These are phyloP conservation scores for Candida krabiensis DNA, from an alignment of 805 yeast genomes.

Conservation along the genomic window DNA sequence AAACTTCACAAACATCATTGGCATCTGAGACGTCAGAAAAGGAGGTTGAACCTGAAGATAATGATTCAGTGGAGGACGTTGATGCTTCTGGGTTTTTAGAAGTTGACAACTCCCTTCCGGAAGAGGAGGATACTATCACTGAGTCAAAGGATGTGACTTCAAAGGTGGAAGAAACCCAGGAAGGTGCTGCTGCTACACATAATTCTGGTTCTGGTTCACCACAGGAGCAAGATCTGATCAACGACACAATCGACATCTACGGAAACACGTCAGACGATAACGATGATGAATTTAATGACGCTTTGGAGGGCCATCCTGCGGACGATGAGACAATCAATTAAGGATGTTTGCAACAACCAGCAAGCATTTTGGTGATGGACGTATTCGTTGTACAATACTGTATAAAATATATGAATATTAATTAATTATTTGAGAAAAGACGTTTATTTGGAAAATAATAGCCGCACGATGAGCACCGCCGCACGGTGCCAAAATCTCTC, in stretches of 20 bases:
- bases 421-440: no score
- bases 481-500: no score
- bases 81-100: constrained; percentile 12
- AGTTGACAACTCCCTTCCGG: constrained; percentile 1
- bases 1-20: no score
- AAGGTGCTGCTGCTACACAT: no score
- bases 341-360: not conserved
- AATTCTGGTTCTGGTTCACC: not conserved
- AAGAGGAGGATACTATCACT: not conserved
- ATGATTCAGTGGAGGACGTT: constrained; percentile 4
- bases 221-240: not conserved
- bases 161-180: not conserved
- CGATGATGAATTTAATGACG: constrained; percentile 27
- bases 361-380: no score
- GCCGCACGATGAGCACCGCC: no score
- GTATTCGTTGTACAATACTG: no score
- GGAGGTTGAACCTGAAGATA: not conserved
- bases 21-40: no score
- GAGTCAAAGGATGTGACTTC: constrained; percentile 3
- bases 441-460: no score
- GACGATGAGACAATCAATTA: not conserved
- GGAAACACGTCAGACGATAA: constrained; percentile 14
- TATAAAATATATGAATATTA: no score
- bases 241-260: constrained; percentile 13
- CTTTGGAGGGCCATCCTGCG: constrained; percentile 18